Evolutionary conservation across 805 yeast genomes (phyloP).

Genomic region (Spathaspora sp.): DNA sequence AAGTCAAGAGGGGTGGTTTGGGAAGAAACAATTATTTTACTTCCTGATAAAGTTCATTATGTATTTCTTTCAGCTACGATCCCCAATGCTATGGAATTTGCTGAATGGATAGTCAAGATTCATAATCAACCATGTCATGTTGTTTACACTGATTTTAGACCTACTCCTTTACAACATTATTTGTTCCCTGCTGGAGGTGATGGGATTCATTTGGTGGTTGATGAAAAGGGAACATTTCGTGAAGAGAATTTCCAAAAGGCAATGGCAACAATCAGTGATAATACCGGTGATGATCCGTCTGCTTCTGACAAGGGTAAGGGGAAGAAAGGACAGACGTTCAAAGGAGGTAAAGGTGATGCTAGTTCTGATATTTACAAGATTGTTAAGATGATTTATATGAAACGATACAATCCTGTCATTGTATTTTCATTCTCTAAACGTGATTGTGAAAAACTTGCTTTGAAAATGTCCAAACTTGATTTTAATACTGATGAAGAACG

Average conservation of each 20-base stretch:
- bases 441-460: conserved; percentile 91
- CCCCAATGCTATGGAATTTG: conserved; percentile 97
- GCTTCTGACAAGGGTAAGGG: conserved; percentile 57
- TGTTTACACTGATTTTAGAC: conserved; percentile 97
- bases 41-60: conserved; percentile 94
- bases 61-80: conserved; percentile 94
- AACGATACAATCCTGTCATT: conserved; percentile 95
- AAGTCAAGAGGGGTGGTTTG: conserved; percentile 98
- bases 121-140: conserved; percentile 98
- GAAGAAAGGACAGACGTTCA: conserved; percentile 75
- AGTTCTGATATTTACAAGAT: conserved; percentile 90
- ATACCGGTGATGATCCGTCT: conserved; percentile 79
- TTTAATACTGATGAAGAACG: conserved; percentile 94
- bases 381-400: conserved; percentile 96
- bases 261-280: conserved; percentile 87
- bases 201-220: conserved; percentile 96
- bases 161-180: conserved; percentile 97
- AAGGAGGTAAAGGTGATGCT: conserved; percentile 73
- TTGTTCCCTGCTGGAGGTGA: conserved; percentile 98
- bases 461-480: conserved; percentile 93
- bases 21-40: conserved; percentile 95
- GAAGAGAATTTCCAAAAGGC: conserved; percentile 99
- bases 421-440: conserved; percentile 97
- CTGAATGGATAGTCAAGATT: conserved; percentile 96
- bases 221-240: conserved; percentile 91